Evolutionary conservation across 1,139 yeast genomes (phyloP), one percentile per base, ranked within the genome.

Genomic region (Yamadazyma siamensis): DNA sequence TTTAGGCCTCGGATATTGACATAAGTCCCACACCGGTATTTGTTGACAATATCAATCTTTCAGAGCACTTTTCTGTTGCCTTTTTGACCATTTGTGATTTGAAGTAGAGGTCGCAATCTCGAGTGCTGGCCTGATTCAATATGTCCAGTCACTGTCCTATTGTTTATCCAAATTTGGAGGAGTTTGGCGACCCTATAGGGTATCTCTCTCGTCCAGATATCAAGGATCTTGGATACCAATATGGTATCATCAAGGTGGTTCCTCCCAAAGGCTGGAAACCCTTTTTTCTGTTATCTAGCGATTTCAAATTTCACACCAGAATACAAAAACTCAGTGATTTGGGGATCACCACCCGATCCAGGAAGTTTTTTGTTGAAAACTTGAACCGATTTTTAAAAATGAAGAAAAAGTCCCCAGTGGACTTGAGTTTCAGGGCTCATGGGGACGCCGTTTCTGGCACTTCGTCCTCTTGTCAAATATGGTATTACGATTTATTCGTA

Each of bases 211-310:
- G 76, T 14, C 59, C 67, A 0, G 70, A 66, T 28, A 58, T 77
- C 4, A 55, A 66, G 9, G 46, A 57, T n/a, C 46, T 80, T 16
- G 94, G 91, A 4, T 59, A 58, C 8, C 52, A 62, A 28, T 81
- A 64, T 50, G 94, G 94, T 1, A 68, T 83, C 44, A 55, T 83
- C 18, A 83, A 82, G 48, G 44, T 83, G 2, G 64, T 73, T 1
- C 88, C 94, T 2, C 91, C 91, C 0, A 35, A 41, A 4, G 59
- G 49, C 9, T 80, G 84, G 74, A 56, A 58, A 32, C 80, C 83
- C 2, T 43, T 65, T 0, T 68, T 81, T 39, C 65, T 75, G 38
- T 59, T 82, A 12, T 68, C 82, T 28, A 59, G 63, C 23, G 49
- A 59, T 6, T 81, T 83, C 52, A 65, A 56, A 33, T 82, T 83